A percentile compares a stretch with the other conserved stretches of the same genome.
These are phyloP conservation scores for Capronia americana DNA, from an alignment of 2,329 filamentous ascomycete species.

Conservation along the genomic window DNA sequence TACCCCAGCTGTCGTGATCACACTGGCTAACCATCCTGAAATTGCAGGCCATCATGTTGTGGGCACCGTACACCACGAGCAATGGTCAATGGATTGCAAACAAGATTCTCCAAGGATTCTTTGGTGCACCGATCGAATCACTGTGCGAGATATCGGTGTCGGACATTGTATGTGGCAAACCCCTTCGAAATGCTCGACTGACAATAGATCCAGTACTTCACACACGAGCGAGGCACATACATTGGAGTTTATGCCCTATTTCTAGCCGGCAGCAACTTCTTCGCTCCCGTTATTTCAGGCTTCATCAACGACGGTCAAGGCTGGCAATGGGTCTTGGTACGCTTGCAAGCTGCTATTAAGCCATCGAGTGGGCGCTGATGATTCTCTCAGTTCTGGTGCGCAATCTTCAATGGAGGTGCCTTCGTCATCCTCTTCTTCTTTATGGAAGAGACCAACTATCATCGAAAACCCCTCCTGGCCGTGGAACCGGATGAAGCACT, in stretches of 20 bases:
- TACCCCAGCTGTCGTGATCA: too few species aligned
- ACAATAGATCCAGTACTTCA: constrained; percentile 48
- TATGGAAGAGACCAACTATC: constrained; percentile 32
- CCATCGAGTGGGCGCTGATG: background rate
- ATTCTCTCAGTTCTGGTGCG: constrained; percentile 28
- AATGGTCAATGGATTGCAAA: constrained; percentile 57
- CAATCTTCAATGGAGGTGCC: constrained; percentile 22
- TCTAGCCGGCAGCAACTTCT: constrained; percentile 29
- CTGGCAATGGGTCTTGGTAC: constrained; percentile 37
- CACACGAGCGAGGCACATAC: constrained; percentile 35
- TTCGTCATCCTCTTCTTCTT: constrained; percentile 26
- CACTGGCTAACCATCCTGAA: too few species aligned
- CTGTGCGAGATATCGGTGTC: constrained; percentile 56
- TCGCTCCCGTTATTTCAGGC: constrained; percentile 28
- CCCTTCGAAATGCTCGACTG: constrained; percentile 43
- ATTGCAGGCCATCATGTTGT: constrained; percentile 48
- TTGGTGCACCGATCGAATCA: constrained; percentile 57
- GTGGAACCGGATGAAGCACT: background rate
- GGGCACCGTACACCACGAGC: constrained; percentile 53
- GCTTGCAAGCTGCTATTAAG: constrained; percentile 1
- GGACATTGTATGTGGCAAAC: constrained; percentile 52
- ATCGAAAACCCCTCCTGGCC: constrained; percentile 8
- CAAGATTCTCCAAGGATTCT: constrained; percentile 56
- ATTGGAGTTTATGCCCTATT: constrained; percentile 32
- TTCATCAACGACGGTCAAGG: constrained; percentile 38